Evolutionary conservation across 225 moss, liverwort and hornwort genomes (phyloP), one percentile per base, ranked within the genome.

Genomic region (Anthoceros angustus): DNA sequence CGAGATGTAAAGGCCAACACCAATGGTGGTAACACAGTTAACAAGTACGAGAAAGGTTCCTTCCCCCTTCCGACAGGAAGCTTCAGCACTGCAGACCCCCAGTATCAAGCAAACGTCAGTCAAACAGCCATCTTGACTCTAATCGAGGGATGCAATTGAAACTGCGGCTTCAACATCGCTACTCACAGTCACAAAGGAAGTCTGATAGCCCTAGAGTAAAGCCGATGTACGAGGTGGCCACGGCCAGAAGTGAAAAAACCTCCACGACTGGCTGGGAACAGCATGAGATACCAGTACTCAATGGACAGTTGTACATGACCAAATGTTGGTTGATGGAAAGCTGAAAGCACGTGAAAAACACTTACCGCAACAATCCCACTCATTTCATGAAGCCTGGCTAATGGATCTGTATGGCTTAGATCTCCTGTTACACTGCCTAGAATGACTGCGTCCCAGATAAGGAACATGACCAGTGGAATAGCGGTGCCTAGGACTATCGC

Each of bases 221-320:
- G 70, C 98, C 98, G 41, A 98, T 89, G 83, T 92, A 98, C 42
- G 98, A 98, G 9, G 98, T 98, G 62, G 98, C 92, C 24, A 98
- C 81, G 25, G 98, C 98, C 20, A 98, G 78, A 63, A 98, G 78
- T 11, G 92, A 98, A 63, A 98, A 98, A 5, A 80, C 14, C 71
- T 87, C 79, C 76, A 98, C 87, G 43, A 87, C 74, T 45, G 98
- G 98, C 92, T 98, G 88, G 66, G 48, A 46, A 65, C 7, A 38
- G 46, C 65, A 62, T 9, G 43, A 7, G 40, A 40, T 61, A 50
- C 60, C 60, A 5, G 14, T 48, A 18, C 12, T 48, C 46, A 48
- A 48, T 12, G 18, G 2, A 12, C 18, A 12, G 46, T 5, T 48
- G 12, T 2, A 6, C 12, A 5, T 48, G 5, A 48, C 14, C 2